phyloP scores from a whole-genome alignment of 345 rosid genomes.

The Lumnitzera racemosa region DNA sequence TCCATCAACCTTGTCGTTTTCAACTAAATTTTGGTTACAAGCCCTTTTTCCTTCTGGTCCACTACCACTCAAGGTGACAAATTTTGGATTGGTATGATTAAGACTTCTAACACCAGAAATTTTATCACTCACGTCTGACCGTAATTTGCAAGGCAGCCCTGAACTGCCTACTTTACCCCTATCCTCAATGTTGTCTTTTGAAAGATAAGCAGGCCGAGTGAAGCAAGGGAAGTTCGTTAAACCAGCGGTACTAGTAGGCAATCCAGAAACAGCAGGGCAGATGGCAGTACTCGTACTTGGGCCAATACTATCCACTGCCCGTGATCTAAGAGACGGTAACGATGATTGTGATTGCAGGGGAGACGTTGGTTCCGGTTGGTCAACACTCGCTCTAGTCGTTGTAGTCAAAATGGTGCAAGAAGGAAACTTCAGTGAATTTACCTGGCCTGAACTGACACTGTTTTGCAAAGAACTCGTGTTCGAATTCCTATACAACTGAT shows the following conservation, averaged over 20 bases:
- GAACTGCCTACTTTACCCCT: conserved; percentile 18
- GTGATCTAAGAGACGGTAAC: conserved; percentile 31
- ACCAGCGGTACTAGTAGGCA: conserved; percentile 26
- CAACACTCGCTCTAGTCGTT: conserved; percentile 18
- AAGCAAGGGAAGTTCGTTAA: conserved; percentile 58
- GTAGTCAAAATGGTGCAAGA: conserved; percentile 7
- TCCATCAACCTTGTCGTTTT: conserved; percentile 26
- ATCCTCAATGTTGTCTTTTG: conserved; percentile 34
- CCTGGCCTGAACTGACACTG: conserved; percentile 18
- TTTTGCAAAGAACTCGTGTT: conserved; percentile 14
- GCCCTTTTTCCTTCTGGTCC: conserved; percentile 25
- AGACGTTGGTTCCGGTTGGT: conserved; percentile 21
- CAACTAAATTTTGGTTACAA: conserved; percentile 18
- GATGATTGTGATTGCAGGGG: conserved; percentile 27
- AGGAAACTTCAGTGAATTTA: conserved; percentile 15
- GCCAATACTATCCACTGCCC: conserved; percentile 23
- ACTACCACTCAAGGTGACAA: conserved; percentile 13
- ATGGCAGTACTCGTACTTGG: conserved; percentile 11
- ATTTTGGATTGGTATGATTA: conserved; percentile 12
- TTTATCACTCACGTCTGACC: conserved; percentile 23
- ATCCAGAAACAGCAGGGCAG: neutral
- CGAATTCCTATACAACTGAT: conserved; percentile 21
- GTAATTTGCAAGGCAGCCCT: conserved; percentile 15
- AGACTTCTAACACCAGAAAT: conserved; percentile 15
- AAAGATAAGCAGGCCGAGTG: conserved; percentile 44